phyloP scores from a whole-genome alignment of 2,329 filamentous ascomycete genomes.

The Hymenoscyphus occultus region DNA sequence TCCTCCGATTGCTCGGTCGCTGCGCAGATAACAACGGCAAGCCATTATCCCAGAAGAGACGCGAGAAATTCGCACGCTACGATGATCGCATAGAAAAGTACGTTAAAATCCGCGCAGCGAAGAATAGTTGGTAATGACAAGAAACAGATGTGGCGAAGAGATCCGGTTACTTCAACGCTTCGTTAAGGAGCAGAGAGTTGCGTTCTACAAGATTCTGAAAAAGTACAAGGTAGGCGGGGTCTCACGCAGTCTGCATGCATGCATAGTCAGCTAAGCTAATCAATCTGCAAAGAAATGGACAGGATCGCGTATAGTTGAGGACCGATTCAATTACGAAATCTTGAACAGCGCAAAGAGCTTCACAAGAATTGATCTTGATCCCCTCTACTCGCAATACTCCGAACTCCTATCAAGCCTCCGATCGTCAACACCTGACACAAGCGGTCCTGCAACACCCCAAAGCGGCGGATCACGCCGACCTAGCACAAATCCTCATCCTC shows the following conservation, averaged over 20 bases:
- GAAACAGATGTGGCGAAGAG: conserved; percentile 62
- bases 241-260: background rate
- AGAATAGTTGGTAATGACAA: conserved; percentile 15
- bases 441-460: conserved; percentile 21
- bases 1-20: conserved; percentile 29
- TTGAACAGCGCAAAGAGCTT: conserved; percentile 68
- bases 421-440: conserved; percentile 37
- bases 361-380: conserved; percentile 61
- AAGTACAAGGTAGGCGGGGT: conserved; percentile 65
- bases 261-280: conserved; percentile 12
- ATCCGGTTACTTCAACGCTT: conserved; percentile 69
- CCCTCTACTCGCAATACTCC: conserved; percentile 49
- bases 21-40: conserved; percentile 26
- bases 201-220: conserved; percentile 79
- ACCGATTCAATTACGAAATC: conserved; percentile 65
- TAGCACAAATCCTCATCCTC: conserved; percentile 21
- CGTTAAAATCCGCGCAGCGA: background rate
- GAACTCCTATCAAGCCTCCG: conserved; percentile 49
- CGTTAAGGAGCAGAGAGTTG: conserved; percentile 68
- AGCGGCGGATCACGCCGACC: conserved; percentile 22
- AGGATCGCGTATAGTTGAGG: conserved; percentile 61
- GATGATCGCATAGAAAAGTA: conserved; percentile 34
- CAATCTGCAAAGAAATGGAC: conserved; percentile 67
- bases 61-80: conserved; percentile 33
- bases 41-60: conserved; percentile 28